Evolutionary conservation across 257 asterid genomes (phyloP), one percentile per base, ranked within the genome.

Genomic region (Solanum sparsipilum): DNA sequence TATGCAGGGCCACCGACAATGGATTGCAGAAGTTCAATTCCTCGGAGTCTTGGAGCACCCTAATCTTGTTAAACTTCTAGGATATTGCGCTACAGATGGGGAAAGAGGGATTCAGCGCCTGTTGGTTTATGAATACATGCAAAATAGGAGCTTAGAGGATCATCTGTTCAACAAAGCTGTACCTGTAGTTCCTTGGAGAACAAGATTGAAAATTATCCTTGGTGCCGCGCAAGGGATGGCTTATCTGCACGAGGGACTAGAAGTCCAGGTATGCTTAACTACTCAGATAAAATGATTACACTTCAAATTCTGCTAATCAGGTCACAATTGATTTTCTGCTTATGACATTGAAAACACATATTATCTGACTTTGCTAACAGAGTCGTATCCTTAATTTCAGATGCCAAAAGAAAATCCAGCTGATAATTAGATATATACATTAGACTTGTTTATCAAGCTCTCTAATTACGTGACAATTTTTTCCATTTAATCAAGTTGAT

Each of bases 201-300:
- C 93, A 20, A 92, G 98, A 92, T 85, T 96, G 70, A 87, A 89
- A 82, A 90, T 96, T 86, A 96, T 96, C 86, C 98, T 95, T 58
- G 98, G 98, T 70, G 98, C 99, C 0, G 98, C 98, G 74, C 92
- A 93, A 90, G 99, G 99, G 72, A 94, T 96, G 98, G 95, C 95
- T 20, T 95, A 96, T 92, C 88, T 96, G 86, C 99, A 96, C 7
- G 96, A 96, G 87, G 98, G 98, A 27, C 87, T 93, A 90, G 95
- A 94, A 90, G 91, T 93, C 85, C 94, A 94, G 96, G 99, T 95
- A 89, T 82, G 44, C 46, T 70, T 84, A 23, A 31, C 52, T 41
- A 29, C 41, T 68, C 12, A 29, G 70, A 29, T 48, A 27, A 79
- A 82, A 48, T 82, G 31, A 82, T 82, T 82, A 6, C 41, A 29